Base-by-base conservation (phyloP, 1,284 basidiomycete genomes). In the Cryptococcus floricola region DNA sequence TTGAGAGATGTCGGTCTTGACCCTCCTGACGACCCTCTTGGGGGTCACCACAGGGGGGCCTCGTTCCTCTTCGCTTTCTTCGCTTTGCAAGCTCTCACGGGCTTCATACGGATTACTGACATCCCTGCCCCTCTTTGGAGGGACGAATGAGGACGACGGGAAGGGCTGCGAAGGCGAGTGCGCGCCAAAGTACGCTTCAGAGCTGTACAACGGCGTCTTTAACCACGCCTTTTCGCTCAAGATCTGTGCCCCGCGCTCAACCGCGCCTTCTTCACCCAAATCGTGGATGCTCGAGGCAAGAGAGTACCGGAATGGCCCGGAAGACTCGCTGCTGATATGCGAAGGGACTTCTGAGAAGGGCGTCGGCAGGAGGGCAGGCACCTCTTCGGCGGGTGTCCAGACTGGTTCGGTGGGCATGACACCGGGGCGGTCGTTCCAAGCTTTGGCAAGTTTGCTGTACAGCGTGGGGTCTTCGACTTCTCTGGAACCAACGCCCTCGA, bases 381-480 rank as follows among this genome's bases (percentile, higher is more conserved):
- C 14, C 38, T 49, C 31, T 13, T 39, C 18, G n/a, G 31, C 38
- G 14, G 54, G 54, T n/a, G 52, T 27, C 59, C 56, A 57, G 37
- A 60, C 42, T 10, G 55, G 34, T 44, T 60, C 56, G 13, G 39
- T 39, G 34, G 50, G 46, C 25, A 59, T 47, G 12, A 45, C 42
- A 27, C 60, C 62, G 5, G 60, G 61, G 49, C 64, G 46, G 37
- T 61, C 61, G 42, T 65, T 65, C 68, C 68, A 70, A 7, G 68
- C 68, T 49, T 65, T 63, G 25, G 52, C 59, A 8, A 70, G 49
- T 7, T 39, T 54, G 19, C 53, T 50, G 46, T 66, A 70, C 38
- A 70, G 62, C 18, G 51, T 57, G 1, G 68, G 68, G 57, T 70
- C 66, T 48, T 70, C 68, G 7, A 58, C 54, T 39, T 70, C 64